These are phyloP conservation scores for Gryganskiella cystojenkinii DNA, from an alignment of 192 early-diverging fungal species.

Conservation along the genomic window DNA sequence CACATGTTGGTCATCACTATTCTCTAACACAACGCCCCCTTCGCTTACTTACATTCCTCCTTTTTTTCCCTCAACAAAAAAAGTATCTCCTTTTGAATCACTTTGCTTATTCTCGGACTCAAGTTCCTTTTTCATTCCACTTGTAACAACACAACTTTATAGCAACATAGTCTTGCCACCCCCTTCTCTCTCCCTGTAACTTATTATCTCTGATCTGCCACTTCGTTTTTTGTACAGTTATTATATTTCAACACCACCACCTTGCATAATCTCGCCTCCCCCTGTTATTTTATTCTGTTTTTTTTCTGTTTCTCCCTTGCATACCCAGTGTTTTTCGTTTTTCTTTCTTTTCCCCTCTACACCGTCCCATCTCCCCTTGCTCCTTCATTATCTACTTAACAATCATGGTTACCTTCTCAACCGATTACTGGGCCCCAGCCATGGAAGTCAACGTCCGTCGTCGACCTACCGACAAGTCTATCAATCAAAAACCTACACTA, in stretches of 20 bases:
- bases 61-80: background rate
- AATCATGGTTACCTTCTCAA: constrained; percentile 59
- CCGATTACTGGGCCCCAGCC: constrained; percentile 60
- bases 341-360: background rate
- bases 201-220: constrained; percentile 1
- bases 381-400: background rate
- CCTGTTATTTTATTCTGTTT: background rate
- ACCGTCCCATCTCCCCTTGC: background rate
- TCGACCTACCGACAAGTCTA: too few relatives aligned
- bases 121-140: background rate
- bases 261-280: background rate
- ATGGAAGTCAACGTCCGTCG: constrained; percentile 57
- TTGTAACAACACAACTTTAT: too few relatives aligned
- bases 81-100: background rate
- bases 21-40: constrained; percentile 32
- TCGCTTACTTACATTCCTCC: background rate
- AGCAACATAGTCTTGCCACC: background rate
- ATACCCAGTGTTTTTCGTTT: too few relatives aligned
- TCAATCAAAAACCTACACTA: too few relatives aligned
- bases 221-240: too few relatives aligned
- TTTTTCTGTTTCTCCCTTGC: background rate
- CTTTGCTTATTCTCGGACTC: too few relatives aligned
- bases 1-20: constrained; percentile 26
- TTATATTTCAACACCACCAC: constrained; percentile 1
- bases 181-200: constrained; percentile 2